Conservation (phyloP, 768 basidiomycete genomes). For the Floccularia luteovirens region DNA sequence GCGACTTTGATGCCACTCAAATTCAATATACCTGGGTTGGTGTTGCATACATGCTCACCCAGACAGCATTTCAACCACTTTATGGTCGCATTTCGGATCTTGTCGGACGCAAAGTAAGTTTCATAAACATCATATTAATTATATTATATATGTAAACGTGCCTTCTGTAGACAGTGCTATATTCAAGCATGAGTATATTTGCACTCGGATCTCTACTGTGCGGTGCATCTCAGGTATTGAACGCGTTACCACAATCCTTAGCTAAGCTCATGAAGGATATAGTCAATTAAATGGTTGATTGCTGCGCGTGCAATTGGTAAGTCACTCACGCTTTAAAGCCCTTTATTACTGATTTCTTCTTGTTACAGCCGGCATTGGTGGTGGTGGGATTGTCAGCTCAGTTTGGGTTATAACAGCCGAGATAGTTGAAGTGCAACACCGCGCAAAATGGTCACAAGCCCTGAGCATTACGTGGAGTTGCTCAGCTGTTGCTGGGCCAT, state of each 20-base stretch:
- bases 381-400: slow-evolving; percentile 77
- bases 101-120: slow-evolving; percentile 65
- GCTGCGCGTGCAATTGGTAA: slow-evolving; percentile 46
- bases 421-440: slow-evolving; percentile 61
- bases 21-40: slow-evolving; percentile 83
- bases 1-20: slow-evolving; percentile 58
- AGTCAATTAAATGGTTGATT: slow-evolving; percentile 61
- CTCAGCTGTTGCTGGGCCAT: slow-evolving; percentile 76
- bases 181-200: slow-evolving; percentile 68
- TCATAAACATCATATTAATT: neutral
- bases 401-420: slow-evolving; percentile 87
- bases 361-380: slow-evolving; percentile 64
- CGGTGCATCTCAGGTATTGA: slow-evolving; percentile 59
- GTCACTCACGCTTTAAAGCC: slow-evolving; percentile 3
- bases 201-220: slow-evolving; percentile 74
- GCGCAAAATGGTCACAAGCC: slow-evolving; percentile 82
- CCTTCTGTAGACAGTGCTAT: slow-evolving; percentile 50
- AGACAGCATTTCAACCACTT: slow-evolving; percentile 79
- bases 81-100: slow-evolving; percentile 79
- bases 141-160: slow-evolving; percentile 3
- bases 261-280: slow-evolving; percentile 10
- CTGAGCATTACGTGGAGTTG: slow-evolving; percentile 83
- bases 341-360: slow-evolving; percentile 17
- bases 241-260: slow-evolving; percentile 8
- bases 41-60: slow-evolving; percentile 79